Percentiles rank a stretch among this genome's conserved stretches.
These are phyloP conservation scores for Xylaria venustula DNA, from an alignment of 495 filamentous ascomycete species.

Conservation along the genomic window DNA sequence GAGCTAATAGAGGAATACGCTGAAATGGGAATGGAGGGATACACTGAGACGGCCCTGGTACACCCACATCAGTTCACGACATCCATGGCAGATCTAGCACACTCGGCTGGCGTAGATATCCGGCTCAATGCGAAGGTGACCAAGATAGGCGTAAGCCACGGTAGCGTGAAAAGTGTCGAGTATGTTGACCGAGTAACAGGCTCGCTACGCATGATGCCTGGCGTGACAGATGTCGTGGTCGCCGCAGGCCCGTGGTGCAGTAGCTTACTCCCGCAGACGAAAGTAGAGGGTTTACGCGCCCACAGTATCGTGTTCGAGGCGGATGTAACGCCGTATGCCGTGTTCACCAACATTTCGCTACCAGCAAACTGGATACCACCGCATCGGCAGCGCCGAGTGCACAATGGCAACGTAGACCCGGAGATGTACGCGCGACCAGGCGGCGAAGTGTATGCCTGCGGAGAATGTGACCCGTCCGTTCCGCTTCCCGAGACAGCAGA, in stretches of 20 bases:
- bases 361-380: constrained; percentile 56
- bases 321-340: constrained; percentile 79
- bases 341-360: constrained; percentile 87
- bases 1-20: constrained; percentile 68
- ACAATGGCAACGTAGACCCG: constrained; percentile 66
- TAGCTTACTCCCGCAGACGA: constrained; percentile 67
- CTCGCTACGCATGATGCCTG: constrained; percentile 53
- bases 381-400: constrained; percentile 40
- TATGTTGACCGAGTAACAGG: constrained; percentile 68
- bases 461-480: constrained; percentile 76
- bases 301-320: constrained; percentile 86
- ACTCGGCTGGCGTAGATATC: constrained; percentile 71
- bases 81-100: constrained; percentile 76
- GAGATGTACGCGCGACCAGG: constrained; percentile 93
- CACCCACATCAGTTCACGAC: constrained; percentile 93
- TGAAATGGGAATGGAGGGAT: constrained; percentile 73
- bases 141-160: constrained; percentile 50
- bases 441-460: constrained; percentile 88
- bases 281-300: constrained; percentile 78
- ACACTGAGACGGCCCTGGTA: constrained; percentile 78
- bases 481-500: constrained; percentile 76
- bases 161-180: constrained; percentile 64
- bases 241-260: constrained; percentile 90
- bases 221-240: constrained; percentile 79
- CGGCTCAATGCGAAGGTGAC: constrained; percentile 60